Conservation (phyloP, 305 asterid species). For the Fraxinus velutina region DNA sequence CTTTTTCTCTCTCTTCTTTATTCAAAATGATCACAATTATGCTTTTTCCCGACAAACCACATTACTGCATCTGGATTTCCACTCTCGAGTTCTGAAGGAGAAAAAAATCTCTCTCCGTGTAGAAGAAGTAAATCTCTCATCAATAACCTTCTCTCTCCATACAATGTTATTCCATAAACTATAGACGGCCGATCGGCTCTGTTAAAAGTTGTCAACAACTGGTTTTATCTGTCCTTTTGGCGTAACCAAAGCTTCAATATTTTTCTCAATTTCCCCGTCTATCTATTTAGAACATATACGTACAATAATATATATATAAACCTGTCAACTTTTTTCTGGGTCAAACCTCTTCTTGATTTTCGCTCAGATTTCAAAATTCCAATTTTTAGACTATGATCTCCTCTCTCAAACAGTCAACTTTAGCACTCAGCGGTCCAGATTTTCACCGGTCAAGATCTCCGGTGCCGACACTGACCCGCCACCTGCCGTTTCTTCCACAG, state of each 20-base stretch:
- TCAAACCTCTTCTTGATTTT: constrained; percentile 26
- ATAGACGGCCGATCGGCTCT: constrained; percentile 10
- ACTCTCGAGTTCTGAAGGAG: not conserved
- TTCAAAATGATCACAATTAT: not conserved
- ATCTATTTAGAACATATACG: not conserved
- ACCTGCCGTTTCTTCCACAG: constrained; percentile 31
- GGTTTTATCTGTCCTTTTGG: constrained; percentile 28
- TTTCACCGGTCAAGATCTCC: constrained; percentile 27
- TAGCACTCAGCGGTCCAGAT: constrained; percentile 35
- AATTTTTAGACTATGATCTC: constrained; percentile 44
- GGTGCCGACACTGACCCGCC: constrained; percentile 16
- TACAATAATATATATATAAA: not conserved
- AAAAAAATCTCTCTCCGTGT: not conserved
- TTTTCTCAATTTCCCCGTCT: not conserved
- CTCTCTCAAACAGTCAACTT: constrained; percentile 42
- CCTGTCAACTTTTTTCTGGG: constrained; percentile 12
- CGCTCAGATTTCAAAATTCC: not conserved
- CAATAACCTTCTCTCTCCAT: not conserved
- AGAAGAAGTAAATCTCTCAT: not conserved
- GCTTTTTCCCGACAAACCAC: not conserved
- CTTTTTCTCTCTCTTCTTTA: not conserved
- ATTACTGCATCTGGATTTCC: not conserved
- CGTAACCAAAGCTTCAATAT: constrained; percentile 27
- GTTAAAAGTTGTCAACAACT: constrained; percentile 26
- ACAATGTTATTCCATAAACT: not conserved